Conservation (phyloP, 2,329 filamentous ascomycete genomes). For the Diaporthe helianthi region DNA sequence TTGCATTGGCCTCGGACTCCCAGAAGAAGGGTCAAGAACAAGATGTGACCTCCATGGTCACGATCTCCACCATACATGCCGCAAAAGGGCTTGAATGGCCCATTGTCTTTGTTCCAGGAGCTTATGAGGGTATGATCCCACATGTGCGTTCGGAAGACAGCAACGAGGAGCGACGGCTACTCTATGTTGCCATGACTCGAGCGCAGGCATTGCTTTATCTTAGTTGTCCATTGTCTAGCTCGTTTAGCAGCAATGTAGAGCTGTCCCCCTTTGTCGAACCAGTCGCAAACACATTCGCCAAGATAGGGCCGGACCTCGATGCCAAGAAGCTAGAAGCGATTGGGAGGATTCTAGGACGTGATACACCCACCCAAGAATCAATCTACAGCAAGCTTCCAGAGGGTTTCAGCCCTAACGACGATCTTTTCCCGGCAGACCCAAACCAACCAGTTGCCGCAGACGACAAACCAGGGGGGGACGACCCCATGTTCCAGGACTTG, state of each 20-base stretch:
- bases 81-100: constrained; percentile 98
- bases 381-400: constrained; percentile 61
- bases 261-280: constrained; percentile 76
- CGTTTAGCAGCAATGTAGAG: constrained; percentile 61
- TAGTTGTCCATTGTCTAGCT: constrained; percentile 76
- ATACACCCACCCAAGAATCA: constrained; percentile 61
- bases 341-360: constrained; percentile 73
- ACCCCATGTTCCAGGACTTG: constrained; percentile 43
- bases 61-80: constrained; percentile 94
- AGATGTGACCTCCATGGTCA: constrained; percentile 70
- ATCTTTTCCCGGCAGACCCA: constrained; percentile 72
- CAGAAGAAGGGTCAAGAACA: constrained; percentile 67
- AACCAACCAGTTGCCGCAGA: neutral
- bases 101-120: constrained; percentile 88
- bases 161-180: constrained; percentile 84
- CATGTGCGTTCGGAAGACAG: constrained; percentile 85
- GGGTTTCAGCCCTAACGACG: constrained; percentile 69
- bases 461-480: constrained; percentile 40
- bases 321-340: constrained; percentile 68
- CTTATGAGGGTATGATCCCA: constrained; percentile 89
- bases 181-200: constrained; percentile 97
- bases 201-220: constrained; percentile 87
- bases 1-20: constrained; percentile 82
- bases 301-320: constrained; percentile 74
- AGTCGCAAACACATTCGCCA: constrained; percentile 57